Evolutionary conservation across 2,329 filamentous ascomycete species (phyloP), one percentile per base, ranked within the genome.

Genomic region (Pseudogymnoascus sp.): DNA sequence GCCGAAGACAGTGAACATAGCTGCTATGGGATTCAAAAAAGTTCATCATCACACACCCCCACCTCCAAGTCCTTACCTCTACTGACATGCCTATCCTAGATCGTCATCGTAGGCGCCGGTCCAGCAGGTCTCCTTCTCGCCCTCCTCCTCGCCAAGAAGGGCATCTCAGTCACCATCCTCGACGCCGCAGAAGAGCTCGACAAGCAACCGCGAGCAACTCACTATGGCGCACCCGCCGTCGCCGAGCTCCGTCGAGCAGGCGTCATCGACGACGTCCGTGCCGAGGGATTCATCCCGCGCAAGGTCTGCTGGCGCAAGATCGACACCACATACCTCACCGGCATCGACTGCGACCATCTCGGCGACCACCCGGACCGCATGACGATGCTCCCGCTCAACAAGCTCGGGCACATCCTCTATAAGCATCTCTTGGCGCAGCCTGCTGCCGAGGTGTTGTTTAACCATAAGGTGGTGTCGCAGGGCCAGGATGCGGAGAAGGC

Each of bases 141-240:
- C 12, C 75, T 85, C 2, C 76, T 85, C 2, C 78, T 86, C 5
- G 77, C 81, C 18, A 79, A 80, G 67, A 77, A 80, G 62, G 77
- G 78, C 51, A 82, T 86, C 65, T 73, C 77, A 31, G 79, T 82
- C 47, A 79, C 79, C 23, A 76, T 86, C 21, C 75, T 87, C 62
- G 85, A 88, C 68, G 80, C 80, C 2, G 77, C 80, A 1, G 71
- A 77, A 26, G 75, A 80, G 62, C 77, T 87, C 54, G 83, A 86
- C 74, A 76, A 80, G 64, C 83, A 83, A 64, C 85, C 85, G 0
- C 82, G 85, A 29, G 85, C 85, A 12, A 82, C 84, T 2, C 83
- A 86, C 72, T 87, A 86, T 70, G 83, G 81, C 3, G 77, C 82
- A 0, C 78, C 83, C 0, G 84, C 83, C 1, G 79, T 84, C 47